Evolutionary conservation across 2,329 filamentous ascomycete genomes (phyloP).

Genomic region (Neonectria hederae): DNA sequence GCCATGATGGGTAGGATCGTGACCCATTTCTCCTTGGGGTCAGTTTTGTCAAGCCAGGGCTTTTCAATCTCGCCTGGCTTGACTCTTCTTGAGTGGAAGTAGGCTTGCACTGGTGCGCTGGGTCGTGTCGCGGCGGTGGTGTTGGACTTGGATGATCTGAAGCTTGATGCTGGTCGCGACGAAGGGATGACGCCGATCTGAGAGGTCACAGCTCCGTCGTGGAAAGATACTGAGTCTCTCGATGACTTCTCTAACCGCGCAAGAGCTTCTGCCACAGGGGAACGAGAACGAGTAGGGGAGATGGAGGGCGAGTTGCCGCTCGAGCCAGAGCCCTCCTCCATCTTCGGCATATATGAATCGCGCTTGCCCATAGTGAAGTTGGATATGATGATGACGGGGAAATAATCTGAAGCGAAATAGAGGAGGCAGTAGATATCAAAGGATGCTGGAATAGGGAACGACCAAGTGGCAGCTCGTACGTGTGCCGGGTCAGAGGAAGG

Average conservation of each 20-base stretch:
- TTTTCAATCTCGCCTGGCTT: conserved; percentile 78
- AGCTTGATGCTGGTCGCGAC: conserved; percentile 60
- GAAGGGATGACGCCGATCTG: conserved; percentile 49
- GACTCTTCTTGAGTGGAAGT: conserved; percentile 79
- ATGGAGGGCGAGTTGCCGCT: background rate
- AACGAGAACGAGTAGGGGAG: background rate
- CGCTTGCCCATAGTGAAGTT: background rate
- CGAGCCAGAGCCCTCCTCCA: background rate
- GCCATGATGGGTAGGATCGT: conserved; percentile 81
- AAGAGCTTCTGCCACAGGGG: background rate
- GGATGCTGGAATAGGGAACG: background rate
- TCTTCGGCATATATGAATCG: background rate
- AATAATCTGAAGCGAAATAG: background rate
- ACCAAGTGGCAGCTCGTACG: background rate
- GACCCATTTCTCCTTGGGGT: conserved; percentile 86
- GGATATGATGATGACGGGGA: background rate
- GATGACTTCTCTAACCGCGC: conserved; percentile 45
- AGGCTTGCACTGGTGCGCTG: conserved; percentile 56
- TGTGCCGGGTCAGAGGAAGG: background rate
- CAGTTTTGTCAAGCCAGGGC: conserved; percentile 78
- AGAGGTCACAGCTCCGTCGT: background rate
- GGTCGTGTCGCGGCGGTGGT: conserved; percentile 48
- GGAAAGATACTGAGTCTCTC: background rate
- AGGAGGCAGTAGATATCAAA: background rate
- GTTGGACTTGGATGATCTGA: conserved; percentile 52